Evolutionary conservation across 495 filamentous ascomycete genomes (phyloP), one percentile per base, ranked within the genome.

Genomic region (Penicillium cinerascens): DNA sequence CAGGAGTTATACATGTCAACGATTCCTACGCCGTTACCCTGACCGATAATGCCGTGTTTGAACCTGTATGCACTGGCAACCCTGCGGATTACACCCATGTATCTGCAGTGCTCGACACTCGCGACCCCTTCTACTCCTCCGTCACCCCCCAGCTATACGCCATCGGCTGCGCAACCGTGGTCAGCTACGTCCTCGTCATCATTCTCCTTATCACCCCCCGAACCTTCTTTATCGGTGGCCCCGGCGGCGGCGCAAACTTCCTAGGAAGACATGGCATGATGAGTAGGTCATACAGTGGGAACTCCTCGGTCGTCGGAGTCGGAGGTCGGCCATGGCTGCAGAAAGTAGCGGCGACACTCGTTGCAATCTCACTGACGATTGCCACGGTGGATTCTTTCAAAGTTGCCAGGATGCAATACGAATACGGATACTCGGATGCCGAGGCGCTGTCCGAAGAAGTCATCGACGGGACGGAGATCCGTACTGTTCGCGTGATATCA

Each of bases 321-420:
- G 91, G 91, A 16, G 89, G 89, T 15, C 83, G 93, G 33, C 95
- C 93, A 25, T 97, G 91, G 92, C 71, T 98, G 47, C 93, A 98
- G 67, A 97, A 97, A 69, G 82, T 96, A 13, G 93, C 93, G 11
- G 91, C 95, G 16, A 72, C 96, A 37, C 84, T 87, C 4, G 92
- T 97, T 3, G 93, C 90, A 27, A 82, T 97, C 15, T 96, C 92
- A 6, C 72, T 98, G 53, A 96, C 92, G 0, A 91, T 97, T 49
- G 93, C 93, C 17, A 92, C 91, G 33, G 87, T 83, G 33, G 89
- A 95, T 66, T 95, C 91, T 0, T 96, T 97, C 63, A 73, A 73
- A 54, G 88, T 88, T 9, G 91, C 95, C 3, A 81, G 90, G 58
- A 45, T 72, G 23, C 92, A 97, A 59, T 97, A 97, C 69, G 59